These are phyloP conservation scores for Maudiozyma humilis DNA, from an alignment of 1,139 yeast genomes.

Conservation along the genomic window DNA sequence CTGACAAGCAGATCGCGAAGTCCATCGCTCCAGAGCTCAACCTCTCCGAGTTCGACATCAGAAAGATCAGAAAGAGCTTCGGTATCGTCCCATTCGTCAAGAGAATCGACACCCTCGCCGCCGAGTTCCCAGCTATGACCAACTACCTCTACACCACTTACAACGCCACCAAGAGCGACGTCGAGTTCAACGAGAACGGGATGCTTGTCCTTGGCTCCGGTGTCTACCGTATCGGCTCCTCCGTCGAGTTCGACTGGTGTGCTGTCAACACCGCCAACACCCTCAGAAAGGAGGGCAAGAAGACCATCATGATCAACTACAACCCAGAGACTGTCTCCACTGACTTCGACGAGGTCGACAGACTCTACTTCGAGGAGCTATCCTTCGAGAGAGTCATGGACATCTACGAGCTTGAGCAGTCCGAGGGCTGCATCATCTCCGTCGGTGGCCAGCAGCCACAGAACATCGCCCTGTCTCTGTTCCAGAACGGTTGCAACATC, in stretches of 20 bases:
- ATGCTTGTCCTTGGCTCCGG: conserved; percentile 95
- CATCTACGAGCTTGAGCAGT: conserved; percentile 84
- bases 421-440: conserved; percentile 88
- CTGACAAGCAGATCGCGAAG: conserved; percentile 84
- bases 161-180: conserved; percentile 82
- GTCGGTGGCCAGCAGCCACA: conserved; percentile 98
- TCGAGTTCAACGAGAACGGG: conserved; percentile 80
- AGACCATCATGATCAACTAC: conserved; percentile 93
- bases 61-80: conserved; percentile 65
- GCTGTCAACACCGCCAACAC: conserved; percentile 96
- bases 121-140: conserved; percentile 96
- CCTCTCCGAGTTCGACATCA: conserved; percentile 60
- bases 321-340: conserved; percentile 98
- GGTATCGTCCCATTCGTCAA: conserved; percentile 90
- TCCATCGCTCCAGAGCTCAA: conserved; percentile 46
- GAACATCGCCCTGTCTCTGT: conserved; percentile 83
- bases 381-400: conserved; percentile 95
- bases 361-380: conserved; percentile 91
- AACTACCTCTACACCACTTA: conserved; percentile 94
- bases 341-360: conserved; percentile 95
- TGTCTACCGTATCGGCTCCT: conserved; percentile 96
- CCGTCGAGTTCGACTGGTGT: conserved; percentile 99
- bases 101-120: conserved; percentile 95
- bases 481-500: conserved; percentile 76
- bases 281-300: conserved; percentile 75